Conservation (phyloP, 805 yeast species). For the Clavispora asparagi region DNA sequence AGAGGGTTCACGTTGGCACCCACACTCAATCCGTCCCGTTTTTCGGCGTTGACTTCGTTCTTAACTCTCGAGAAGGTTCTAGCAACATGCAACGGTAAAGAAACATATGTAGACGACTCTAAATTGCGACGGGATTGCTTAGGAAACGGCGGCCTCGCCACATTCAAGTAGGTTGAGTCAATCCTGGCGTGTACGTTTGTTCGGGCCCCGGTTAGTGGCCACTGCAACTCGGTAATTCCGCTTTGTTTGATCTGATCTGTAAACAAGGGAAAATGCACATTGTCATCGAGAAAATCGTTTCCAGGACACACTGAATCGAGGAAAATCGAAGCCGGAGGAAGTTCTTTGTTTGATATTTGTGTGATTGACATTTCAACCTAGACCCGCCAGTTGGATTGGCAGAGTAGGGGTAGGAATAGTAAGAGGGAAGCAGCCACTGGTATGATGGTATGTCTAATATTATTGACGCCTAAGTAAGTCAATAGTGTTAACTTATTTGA, state of each 20-base stretch:
- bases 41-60: conserved; percentile 29
- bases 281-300: conserved; percentile 24
- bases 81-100: conserved; percentile 47
- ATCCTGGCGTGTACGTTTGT: conserved; percentile 15
- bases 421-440: too few relatives aligned
- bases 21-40: conserved; percentile 35
- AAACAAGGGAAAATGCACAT: conserved; percentile 25
- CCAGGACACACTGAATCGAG: conserved; percentile 37
- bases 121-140: conserved; percentile 17
- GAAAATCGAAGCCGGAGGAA: conserved; percentile 27
- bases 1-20: conserved; percentile 54
- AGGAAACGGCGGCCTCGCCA: conserved; percentile 32
- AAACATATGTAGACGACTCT: conserved; percentile 50
- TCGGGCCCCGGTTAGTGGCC: conserved; percentile 22
- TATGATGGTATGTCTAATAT: too few relatives aligned
- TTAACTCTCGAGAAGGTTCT: conserved; percentile 31
- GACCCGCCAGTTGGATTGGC: not conserved
- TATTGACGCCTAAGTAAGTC: too few relatives aligned
- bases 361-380: conserved; percentile 22
- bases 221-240: conserved; percentile 11
- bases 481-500: too few relatives aligned
- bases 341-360: conserved; percentile 11
- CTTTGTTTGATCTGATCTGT: not conserved
- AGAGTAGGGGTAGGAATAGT: too few relatives aligned
- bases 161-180: conserved; percentile 25